Base-by-base conservation (phyloP, 805 yeast species). In the Candida golubevii region DNA sequence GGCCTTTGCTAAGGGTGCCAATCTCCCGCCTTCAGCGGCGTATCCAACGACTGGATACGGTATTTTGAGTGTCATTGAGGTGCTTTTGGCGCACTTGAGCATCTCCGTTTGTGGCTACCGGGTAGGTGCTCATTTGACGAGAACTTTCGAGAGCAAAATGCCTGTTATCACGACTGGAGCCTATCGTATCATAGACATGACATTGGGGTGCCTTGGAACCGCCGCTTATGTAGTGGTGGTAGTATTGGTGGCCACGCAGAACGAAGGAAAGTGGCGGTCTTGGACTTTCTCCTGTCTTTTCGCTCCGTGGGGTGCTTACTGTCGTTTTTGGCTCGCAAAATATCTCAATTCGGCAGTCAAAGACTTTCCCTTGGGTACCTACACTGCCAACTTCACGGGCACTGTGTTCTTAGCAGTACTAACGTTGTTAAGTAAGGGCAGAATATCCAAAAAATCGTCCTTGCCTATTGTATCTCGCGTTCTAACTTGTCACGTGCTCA, bases 1-100 rank as follows among this genome's bases (percentile, higher is more conserved):
- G 49, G 60, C 77, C 2, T 81, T 82, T 53, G 57, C 69, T 18
- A 63, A 66, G 45, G 66, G 83, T 7, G 70, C 81, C 1, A 71
- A 79, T 53, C 60, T 62, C 1, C 48, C 52, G 7, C 43, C 51
- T 1, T 43, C 73, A 53, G 38, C 45, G 11, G 13, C 30, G 18
- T 69, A 62, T 46, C 87, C 86, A 1, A 84, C 80, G 48, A 66
- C 78, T 7, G 96, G 86, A 0, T 88, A 86, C 60, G 95, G 95
- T 0, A 77, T 85, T 2, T 82, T 87, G 82, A 86, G 82, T 46
- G 83, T 80, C 41, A 60, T 85, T 18, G 77, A 89, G 1, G 88
- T 85, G 1, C 36, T 79, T 0, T 53, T 87, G 0, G 65, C 77
- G 0, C 86, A 88, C 43, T 48, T 85, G 46, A 72, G 79, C 8